Conservation (phyloP, 805 yeast genomes). For the Ogataea zsoltii region DNA sequence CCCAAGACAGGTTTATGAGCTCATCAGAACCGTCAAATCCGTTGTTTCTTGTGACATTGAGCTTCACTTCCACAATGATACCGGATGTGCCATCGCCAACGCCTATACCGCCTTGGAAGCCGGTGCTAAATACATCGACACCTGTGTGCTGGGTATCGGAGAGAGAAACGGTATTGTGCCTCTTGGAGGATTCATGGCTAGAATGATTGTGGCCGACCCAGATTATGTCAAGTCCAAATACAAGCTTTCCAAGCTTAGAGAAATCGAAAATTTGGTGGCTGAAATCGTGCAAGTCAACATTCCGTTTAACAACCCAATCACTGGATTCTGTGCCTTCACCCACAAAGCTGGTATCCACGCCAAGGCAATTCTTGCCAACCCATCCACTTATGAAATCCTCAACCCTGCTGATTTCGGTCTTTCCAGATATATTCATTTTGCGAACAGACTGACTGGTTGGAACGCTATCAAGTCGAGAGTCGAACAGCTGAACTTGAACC, state of each 20-base stretch:
- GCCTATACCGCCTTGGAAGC: constrained; percentile 65
- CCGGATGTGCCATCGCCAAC: constrained; percentile 65
- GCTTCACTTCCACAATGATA: constrained; percentile 63
- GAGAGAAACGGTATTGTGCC: constrained; percentile 67
- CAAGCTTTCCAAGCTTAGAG: constrained; percentile 55
- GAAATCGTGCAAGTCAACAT: constrained; percentile 59
- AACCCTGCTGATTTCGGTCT: constrained; percentile 60
- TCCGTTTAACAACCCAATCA: constrained; percentile 63
- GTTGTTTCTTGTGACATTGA: constrained; percentile 61
- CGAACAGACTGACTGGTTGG: constrained; percentile 64
- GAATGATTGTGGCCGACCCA: constrained; percentile 63
- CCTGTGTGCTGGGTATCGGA: constrained; percentile 61
- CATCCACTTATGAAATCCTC: constrained; percentile 62
- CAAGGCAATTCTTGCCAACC: constrained; percentile 61
- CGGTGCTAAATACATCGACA: constrained; percentile 60
- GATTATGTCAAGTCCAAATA: constrained; percentile 60
- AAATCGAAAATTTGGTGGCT: constrained; percentile 58
- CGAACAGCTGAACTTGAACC: constrained; percentile 56
- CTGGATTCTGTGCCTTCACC: constrained; percentile 65
- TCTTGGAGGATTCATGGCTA: constrained; percentile 61
- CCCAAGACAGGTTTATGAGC: constrained; percentile 62
- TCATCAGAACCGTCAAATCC: constrained; percentile 56
- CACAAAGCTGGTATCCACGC: constrained; percentile 68
- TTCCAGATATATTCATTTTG: constrained; percentile 62
- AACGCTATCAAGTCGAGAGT: constrained; percentile 62